Base-by-base conservation (phyloP, 495 filamentous ascomycete genomes). In the Penicillium tannophilum region DNA sequence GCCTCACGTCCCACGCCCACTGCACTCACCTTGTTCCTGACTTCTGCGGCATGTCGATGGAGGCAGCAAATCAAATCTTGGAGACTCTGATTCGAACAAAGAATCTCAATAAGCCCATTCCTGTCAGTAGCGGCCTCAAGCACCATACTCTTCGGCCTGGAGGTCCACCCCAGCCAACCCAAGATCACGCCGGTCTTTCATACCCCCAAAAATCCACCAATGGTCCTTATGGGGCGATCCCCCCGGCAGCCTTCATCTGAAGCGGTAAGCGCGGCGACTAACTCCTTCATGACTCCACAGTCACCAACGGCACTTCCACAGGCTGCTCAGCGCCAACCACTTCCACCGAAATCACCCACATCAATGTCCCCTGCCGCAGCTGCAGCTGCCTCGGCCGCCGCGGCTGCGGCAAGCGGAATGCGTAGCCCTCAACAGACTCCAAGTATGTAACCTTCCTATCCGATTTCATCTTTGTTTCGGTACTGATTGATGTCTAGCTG, bases 41-140 rank as follows among this genome's bases (percentile, higher is more conserved):
- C 72, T 99, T 99, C 77, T 99, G 94, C 71, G 94, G 94, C 70
- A 99, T 99, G 93, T 91, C 92, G 50, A 98, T 98, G 94, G 89
- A 93, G 59, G 88, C 89, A 56, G 94, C 94, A 31, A 99, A 97
- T 70, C 86, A 96, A 69, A 97, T 98, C 57, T 78, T 98, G 19
- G 70, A 79, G 51, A 75, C 76, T 7, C 53, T 78, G 54, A 76
- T 74, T 63, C 72, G 72, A 17, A 66, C 73, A 16, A 81, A 78
- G 71, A 70, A 72, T 68, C 76, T 75, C 62, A 77, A 73, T 60
- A 79, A 79, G 63, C 72, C 78, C 44, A 62, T 72, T 2, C 76
- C 77, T 67, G 70, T 78, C 58, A 75, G 72, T 71, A 72, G 84
- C 54, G 79, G 83, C 41, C 70, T 91, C 74, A 88, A 78, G 61